These are phyloP conservation scores for Triticum aestivum DNA, from an alignment of 176 grass and related monocot species.

Conservation along the genomic window DNA sequence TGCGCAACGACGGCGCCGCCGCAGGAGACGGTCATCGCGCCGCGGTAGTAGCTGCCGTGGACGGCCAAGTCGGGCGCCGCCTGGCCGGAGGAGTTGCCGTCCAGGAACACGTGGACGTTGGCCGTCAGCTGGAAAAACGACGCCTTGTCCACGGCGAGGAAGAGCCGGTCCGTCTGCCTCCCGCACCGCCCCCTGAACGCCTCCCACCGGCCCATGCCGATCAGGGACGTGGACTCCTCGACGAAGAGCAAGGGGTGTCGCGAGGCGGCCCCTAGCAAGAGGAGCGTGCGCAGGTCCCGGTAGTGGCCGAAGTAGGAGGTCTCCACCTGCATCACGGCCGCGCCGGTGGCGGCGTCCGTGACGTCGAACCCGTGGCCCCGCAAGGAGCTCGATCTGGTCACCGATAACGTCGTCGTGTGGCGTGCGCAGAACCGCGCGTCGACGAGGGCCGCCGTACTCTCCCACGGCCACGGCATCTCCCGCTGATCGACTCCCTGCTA, in stretches of 20 bases:
- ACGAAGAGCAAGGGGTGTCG: slow-evolving; percentile 39
- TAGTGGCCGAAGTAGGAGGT: slow-evolving; percentile 27
- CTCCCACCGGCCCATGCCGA: slow-evolving; percentile 28
- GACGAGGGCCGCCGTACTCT: background rate
- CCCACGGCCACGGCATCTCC: background rate
- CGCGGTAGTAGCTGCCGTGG: slow-evolving; percentile 29
- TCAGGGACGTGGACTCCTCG: slow-evolving; percentile 11
- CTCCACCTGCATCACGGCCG: slow-evolving; percentile 45
- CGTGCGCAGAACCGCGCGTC: background rate
- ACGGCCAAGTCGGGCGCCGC: slow-evolving; percentile 46
- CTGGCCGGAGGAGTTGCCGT: background rate
- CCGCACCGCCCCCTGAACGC: slow-evolving; percentile 51
- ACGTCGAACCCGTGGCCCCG: slow-evolving; percentile 39
- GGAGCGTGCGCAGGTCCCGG: slow-evolving; percentile 7
- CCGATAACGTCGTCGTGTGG: background rate
- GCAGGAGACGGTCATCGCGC: slow-evolving; percentile 23
- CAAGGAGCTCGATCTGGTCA: background rate
- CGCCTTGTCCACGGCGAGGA: slow-evolving; percentile 34
- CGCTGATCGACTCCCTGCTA: too few relatives aligned
- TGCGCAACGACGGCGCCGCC: slow-evolving; percentile 23
- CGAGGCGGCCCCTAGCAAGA: slow-evolving; percentile 43
- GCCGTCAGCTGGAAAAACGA: slow-evolving; percentile 21
- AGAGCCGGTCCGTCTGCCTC: slow-evolving; percentile 25
- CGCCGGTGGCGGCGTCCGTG: slow-evolving; percentile 32
- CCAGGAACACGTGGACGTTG: slow-evolving; percentile 46